Evolutionary conservation across 2,329 filamentous ascomycete species (phyloP).

Genomic region (Aspergillus udagawae): DNA sequence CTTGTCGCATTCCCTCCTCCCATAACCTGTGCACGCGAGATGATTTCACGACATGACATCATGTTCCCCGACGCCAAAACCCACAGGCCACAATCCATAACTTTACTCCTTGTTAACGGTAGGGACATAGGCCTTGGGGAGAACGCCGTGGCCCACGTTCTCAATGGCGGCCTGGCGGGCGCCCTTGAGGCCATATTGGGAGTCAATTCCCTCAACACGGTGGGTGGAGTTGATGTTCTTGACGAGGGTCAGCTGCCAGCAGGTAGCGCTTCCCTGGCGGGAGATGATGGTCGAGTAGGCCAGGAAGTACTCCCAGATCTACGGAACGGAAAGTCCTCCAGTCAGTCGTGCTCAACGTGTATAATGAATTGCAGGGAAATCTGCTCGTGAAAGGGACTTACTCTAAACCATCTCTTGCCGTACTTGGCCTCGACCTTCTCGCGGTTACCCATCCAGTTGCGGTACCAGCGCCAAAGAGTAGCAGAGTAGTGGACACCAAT

Average conservation of each 20-base stretch:
- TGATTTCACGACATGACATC: not conserved
- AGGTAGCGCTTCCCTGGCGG: constrained; percentile 77
- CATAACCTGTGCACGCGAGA: not conserved
- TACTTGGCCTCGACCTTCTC: constrained; percentile 95
- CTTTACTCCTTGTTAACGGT: constrained; percentile 26
- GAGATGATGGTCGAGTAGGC: constrained; percentile 80
- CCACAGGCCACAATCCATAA: not conserved
- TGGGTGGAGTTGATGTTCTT: constrained; percentile 90
- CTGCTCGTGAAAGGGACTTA: constrained; percentile 46
- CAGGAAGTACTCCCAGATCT: constrained; percentile 92
- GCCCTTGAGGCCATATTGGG: constrained; percentile 65
- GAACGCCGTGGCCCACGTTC: constrained; percentile 28
- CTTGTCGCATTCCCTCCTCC: not conserved
- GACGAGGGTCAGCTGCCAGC: constrained; percentile 80
- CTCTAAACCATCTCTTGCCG: constrained; percentile 89
- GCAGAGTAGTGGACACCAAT: constrained; percentile 96
- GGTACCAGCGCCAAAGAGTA: constrained; percentile 96
- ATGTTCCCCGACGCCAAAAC: not conserved
- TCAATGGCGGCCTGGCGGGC: constrained; percentile 53
- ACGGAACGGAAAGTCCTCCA: not conserved
- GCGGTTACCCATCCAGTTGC: constrained; percentile 93
- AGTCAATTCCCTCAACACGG: constrained; percentile 68
- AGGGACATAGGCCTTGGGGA: constrained; percentile 34
- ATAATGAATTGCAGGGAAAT: not conserved
- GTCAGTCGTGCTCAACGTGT: not conserved